Conservation (phyloP, 1,284 basidiomycete genomes). For the Cutaneotrichosporon arboriforme region DNA sequence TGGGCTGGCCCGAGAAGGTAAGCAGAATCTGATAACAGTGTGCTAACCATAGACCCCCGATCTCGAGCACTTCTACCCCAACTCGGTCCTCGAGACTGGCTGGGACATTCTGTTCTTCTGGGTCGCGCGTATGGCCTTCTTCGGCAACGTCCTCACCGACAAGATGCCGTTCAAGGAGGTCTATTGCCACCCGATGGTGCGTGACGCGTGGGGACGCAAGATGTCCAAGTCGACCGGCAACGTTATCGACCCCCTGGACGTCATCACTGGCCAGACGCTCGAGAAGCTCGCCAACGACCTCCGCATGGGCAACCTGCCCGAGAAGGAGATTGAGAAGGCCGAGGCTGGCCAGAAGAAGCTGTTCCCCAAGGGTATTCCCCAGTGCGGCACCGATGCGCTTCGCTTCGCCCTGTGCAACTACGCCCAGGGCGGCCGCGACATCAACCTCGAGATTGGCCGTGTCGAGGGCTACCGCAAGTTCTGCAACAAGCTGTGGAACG, state of each 20-base stretch:
- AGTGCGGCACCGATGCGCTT: conserved; percentile 95
- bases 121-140: conserved; percentile 97
- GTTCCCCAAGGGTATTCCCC: conserved; percentile 97
- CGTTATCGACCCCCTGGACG: conserved; percentile 95
- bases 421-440: conserved; percentile 79
- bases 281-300: conserved; percentile 84
- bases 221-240: conserved; percentile 99
- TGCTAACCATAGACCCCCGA: conserved; percentile 79
- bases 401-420: conserved; percentile 94
- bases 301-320: conserved; percentile 85
- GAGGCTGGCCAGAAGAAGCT: conserved; percentile 97
- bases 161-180: conserved; percentile 94
- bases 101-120: conserved; percentile 99
- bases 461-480: conserved; percentile 99
- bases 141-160: conserved; percentile 84
- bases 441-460: conserved; percentile 90
- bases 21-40: conserved; percentile 48
- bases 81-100: conserved; percentile 87
- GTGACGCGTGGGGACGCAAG: conserved; percentile 96
- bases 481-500: conserved; percentile 99
- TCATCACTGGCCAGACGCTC: conserved; percentile 80
- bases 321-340: conserved; percentile 87
- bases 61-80: conserved; percentile 76
- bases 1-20: conserved; percentile 93
- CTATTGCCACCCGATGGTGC: conserved; percentile 98